Evolutionary conservation across 1,139 yeast species (phyloP).

Genomic region (Scheffersomyces segobiensis): DNA sequence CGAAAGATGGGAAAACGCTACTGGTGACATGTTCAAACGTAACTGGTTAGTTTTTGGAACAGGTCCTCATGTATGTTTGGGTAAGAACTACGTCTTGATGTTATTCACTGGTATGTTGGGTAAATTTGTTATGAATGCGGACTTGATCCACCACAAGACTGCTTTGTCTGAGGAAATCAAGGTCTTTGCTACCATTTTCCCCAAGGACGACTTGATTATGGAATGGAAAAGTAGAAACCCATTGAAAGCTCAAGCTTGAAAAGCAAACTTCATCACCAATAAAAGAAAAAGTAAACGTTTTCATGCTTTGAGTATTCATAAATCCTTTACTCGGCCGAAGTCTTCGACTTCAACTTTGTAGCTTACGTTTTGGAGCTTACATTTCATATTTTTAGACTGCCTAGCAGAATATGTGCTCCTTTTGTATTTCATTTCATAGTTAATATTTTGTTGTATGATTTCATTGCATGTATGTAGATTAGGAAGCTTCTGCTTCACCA

Average conservation of each 20-base stretch:
- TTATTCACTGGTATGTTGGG: conserved; percentile 89
- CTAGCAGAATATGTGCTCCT: not conserved
- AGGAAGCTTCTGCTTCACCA: not conserved
- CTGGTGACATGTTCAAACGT: conserved; percentile 61
- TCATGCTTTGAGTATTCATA: not conserved
- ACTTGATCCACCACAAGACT: conserved; percentile 80
- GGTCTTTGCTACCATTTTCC: conserved; percentile 97
- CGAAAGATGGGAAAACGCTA: conserved; percentile 77
- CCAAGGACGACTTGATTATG: conserved; percentile 87
- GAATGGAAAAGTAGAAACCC: conserved; percentile 70
- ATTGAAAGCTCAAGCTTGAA: conserved; percentile 6
- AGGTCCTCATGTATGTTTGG: conserved; percentile 95
- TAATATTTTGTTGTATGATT: not conserved
- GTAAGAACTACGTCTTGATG: conserved; percentile 90
- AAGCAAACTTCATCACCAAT: not conserved
- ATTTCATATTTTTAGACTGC: not conserved
- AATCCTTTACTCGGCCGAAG: not conserved
- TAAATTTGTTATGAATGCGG: conserved; percentile 76
- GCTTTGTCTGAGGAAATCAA: conserved; percentile 85
- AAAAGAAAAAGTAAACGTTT: not conserved
- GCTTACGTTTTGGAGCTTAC: not conserved
- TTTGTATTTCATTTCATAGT: not conserved
- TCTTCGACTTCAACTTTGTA: not conserved
- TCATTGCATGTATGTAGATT: not conserved
- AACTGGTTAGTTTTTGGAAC: conserved; percentile 97